A percentile compares a stretch with the other conserved stretches of the same genome.
Evolutionary conservation across 2,329 filamentous ascomycete genomes (phyloP).

Genomic region (Calonectria pseudoturangicola): DNA sequence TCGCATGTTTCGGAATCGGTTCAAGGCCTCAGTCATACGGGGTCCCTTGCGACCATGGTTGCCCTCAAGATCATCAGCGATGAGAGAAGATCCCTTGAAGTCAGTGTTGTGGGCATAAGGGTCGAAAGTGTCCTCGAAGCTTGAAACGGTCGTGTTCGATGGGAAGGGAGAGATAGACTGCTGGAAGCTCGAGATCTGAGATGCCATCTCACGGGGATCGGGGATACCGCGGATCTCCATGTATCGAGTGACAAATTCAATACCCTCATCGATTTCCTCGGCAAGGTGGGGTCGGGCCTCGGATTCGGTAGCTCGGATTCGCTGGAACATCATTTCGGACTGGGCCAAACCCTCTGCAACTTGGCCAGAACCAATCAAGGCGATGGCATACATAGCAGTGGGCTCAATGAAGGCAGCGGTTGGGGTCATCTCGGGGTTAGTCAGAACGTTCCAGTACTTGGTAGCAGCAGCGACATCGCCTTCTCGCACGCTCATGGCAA

Average conservation of each 20-base stretch:
- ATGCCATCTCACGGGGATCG: slow-evolving; percentile 73
- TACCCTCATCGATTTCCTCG: slow-evolving; percentile 91
- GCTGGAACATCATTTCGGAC: slow-evolving; percentile 89
- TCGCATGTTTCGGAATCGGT: slow-evolving; percentile 93
- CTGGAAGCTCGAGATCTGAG: slow-evolving; percentile 66
- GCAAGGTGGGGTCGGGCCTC: slow-evolving; percentile 73
- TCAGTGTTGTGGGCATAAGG: slow-evolving; percentile 94
- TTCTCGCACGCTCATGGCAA: slow-evolving; percentile 89
- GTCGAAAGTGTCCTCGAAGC: slow-evolving; percentile 89
- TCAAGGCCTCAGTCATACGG: slow-evolving; percentile 86
- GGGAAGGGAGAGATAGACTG: slow-evolving; percentile 72
- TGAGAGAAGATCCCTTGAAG: slow-evolving; percentile 92
- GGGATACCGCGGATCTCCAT: slow-evolving; percentile 74
- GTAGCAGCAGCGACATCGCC: slow-evolving; percentile 86
- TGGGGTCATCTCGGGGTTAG: slow-evolving; percentile 75
- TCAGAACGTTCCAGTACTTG: slow-evolving; percentile 87
- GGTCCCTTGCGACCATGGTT: slow-evolving; percentile 82
- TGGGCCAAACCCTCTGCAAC: slow-evolving; percentile 87
- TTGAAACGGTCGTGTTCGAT: slow-evolving; percentile 74
- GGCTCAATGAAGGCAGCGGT: slow-evolving; percentile 86
- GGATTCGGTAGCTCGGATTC: slow-evolving; percentile 79
- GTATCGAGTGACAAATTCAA: slow-evolving; percentile 79
- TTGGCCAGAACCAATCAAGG: slow-evolving; percentile 89
- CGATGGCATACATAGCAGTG: slow-evolving; percentile 91
- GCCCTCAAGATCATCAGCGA: slow-evolving; percentile 92